Evolutionary conservation across 1,284 basidiomycete genomes (phyloP), one percentile per base, ranked within the genome.

Genomic region (Austroboletus novae-zelandiae): DNA sequence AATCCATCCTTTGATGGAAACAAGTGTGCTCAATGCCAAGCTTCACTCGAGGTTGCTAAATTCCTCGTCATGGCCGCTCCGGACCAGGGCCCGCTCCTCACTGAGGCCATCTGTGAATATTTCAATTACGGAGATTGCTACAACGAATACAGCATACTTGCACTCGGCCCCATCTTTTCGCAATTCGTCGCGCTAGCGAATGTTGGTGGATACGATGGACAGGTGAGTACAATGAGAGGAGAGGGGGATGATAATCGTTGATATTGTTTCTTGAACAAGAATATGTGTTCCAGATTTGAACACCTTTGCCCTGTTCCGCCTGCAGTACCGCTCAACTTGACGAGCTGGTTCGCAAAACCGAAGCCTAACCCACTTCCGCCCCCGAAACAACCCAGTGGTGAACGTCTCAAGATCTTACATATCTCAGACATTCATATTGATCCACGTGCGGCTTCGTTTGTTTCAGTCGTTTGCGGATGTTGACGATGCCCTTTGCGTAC

Each of bases 351-450:
- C 61, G 70, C 73, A 30, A 81, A 77, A 60, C 82, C 83, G 4
- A 89, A 87, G 61, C 86, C 85, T 1, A 71, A 76, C 47, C 81
- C 84, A 25, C 72, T 83, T 2, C 80, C 79, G 17, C 58, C 72
- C 14, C 70, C 73, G 1, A 80, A 75, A 61, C 70, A 73, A 57
- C 74, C 75, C 9, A 84, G 79, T 45, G 84, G 84, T 4, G 70
- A 82, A 59, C 74, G 79, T 39, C 70, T 89, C 39, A 86, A 85
- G 55, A 80, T 89, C 4, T 67, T 89, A 39, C 87, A 90, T 60
- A 56, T 89, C n/a, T 86, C 84, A 1, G 88, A 90, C 59, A 73
- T 86, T 52, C 88, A 90, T 68, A 65, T 91, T 43, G 87, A 90
- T 60, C 81, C 86, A 29, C 72, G 76, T 82, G 60, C 50, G 76